Percentiles rank a stretch among this genome's conserved stretches.
Conservation (phyloP, 345 rosid genomes). For the Corchorus olitorius region DNA sequence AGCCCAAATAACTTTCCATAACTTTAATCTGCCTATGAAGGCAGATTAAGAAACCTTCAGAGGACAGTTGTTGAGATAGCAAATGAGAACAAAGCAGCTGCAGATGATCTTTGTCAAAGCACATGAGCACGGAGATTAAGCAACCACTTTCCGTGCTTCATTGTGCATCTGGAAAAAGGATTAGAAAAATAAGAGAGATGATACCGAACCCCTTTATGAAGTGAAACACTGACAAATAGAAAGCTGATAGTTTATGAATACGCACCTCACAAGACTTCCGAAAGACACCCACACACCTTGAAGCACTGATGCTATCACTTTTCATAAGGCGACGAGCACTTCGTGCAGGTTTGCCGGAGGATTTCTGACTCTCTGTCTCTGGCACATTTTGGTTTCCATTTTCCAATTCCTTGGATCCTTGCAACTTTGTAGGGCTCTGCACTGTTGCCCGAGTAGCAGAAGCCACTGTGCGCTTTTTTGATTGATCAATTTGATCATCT, state of each 20-base stretch:
- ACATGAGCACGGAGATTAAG: not conserved
- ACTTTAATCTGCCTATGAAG: not conserved
- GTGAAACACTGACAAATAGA: not conserved
- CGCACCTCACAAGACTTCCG: slow-evolving; percentile 35
- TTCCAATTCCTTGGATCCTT: slow-evolving; percentile 33
- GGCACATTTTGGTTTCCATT: slow-evolving; percentile 39
- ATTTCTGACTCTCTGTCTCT: slow-evolving; percentile 35
- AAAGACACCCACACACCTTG: slow-evolving; percentile 52
- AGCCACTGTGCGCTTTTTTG: slow-evolving; percentile 33
- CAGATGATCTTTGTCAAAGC: not conserved
- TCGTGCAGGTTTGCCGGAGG: slow-evolving; percentile 36
- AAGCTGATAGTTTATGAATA: not conserved
- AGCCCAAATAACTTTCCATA: not conserved
- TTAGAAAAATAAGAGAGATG: not conserved
- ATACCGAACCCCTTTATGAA: not conserved
- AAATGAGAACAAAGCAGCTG: not conserved
- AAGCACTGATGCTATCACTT: slow-evolving; percentile 77
- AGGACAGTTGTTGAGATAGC: not conserved
- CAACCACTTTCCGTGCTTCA: slow-evolving; percentile 13
- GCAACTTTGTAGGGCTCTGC: slow-evolving; percentile 45
- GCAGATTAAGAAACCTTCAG: not conserved
- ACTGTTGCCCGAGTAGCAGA: slow-evolving; percentile 48
- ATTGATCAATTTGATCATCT: slow-evolving; percentile 42
- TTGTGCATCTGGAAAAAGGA: slow-evolving; percentile 15
- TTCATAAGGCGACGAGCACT: slow-evolving; percentile 54